phyloP scores from a whole-genome alignment of 1,284 basidiomycete species.

The Leccinum brunneo-olivaceum region DNA sequence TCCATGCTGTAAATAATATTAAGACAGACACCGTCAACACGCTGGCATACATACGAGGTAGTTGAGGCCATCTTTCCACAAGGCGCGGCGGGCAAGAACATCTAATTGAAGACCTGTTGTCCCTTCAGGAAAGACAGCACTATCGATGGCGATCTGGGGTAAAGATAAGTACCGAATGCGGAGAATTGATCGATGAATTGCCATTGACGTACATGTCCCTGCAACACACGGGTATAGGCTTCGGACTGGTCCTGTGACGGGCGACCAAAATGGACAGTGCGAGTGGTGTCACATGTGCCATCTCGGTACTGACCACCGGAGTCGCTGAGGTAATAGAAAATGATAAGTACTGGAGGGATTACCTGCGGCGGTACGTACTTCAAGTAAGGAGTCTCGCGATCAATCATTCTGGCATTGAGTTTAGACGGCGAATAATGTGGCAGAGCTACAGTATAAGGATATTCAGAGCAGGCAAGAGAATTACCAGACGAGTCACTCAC shows the following conservation, averaged over 20 bases:
- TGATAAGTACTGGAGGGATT: constrained; percentile 16
- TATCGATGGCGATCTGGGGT: constrained; percentile 82
- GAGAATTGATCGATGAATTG: constrained; percentile 17
- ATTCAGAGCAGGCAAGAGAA: constrained; percentile 7
- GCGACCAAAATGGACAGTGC: constrained; percentile 85
- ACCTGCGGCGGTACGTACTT: constrained; percentile 52
- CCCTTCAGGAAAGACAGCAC: constrained; percentile 81
- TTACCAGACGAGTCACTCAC: constrained; percentile 26
- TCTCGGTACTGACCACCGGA: constrained; percentile 87
- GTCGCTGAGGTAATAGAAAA: constrained; percentile 47
- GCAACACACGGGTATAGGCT: constrained; percentile 90
- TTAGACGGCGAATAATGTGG: constrained; percentile 89
- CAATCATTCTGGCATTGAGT: constrained; percentile 66
- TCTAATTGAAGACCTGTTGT: constrained; percentile 79
- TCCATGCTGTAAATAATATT: constrained; percentile 52
- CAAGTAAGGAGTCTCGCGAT: constrained; percentile 77
- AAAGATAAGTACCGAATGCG: constrained; percentile 14
- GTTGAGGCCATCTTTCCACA: constrained; percentile 88
- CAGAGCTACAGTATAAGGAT: constrained; percentile 44
- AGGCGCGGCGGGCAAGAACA: constrained; percentile 75
- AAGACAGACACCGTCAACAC: constrained; percentile 5
- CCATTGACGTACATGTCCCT: constrained; percentile 76
- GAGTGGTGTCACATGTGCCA: constrained; percentile 90
- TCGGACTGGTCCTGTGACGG: constrained; percentile 78
- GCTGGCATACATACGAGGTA: constrained; percentile 51